Base-by-base conservation (phyloP, 2,329 filamentous ascomycete genomes). In the Lizonia empirigonia region DNA sequence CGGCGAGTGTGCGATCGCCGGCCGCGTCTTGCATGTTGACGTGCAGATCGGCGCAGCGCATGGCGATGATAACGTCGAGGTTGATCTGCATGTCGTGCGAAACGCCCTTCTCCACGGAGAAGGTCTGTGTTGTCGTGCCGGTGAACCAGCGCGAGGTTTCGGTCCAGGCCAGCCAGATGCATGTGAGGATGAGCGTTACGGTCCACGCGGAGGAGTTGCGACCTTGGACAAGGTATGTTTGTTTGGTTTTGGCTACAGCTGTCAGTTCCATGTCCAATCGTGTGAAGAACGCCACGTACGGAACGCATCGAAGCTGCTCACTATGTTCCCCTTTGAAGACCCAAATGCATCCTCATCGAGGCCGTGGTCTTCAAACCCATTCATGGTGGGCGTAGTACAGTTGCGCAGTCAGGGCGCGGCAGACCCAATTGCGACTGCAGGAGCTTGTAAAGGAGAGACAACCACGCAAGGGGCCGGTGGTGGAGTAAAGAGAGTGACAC, bases 11-110 rank as follows among this genome's bases (percentile, higher is more conserved):
- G 57, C 90, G 86, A 74, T 99, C 94, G 44, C 94, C 92, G 0
- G 91, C 85, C 2, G 93, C 92, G 73, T 99, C 94, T 78, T 97
- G 94, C 41, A 99, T 92, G 76, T 99, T 97, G 74, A 99, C 80
- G 76, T 96, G 90, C n/a, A 99, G 77, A 69, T 95, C 88, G 50
- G 81, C 77, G 79, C 94, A 99, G 63, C 82, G 78, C 94, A 99
- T 99, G 44, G 82, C 82, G 39, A 99, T 81, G 5, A 97, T 90
- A n/a, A 95, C 80, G 75, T 99, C 94, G 50, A 99, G 79, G 77
- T 99, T 99, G 76, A 99, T 88, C 75, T 97, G 92, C 72, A 99
- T 83, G 56, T 86, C 82, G 74, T 91, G 91, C 2, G 89, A 88
- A 30, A 99, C 82, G 60, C 90, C 90, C 76, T 95, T 94, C 74